A percentile compares a stretch with the other conserved stretches of the same genome.
Conservation (phyloP, 371 early-diverging fungal genomes). For the Choanephora cucurbitarum region DNA sequence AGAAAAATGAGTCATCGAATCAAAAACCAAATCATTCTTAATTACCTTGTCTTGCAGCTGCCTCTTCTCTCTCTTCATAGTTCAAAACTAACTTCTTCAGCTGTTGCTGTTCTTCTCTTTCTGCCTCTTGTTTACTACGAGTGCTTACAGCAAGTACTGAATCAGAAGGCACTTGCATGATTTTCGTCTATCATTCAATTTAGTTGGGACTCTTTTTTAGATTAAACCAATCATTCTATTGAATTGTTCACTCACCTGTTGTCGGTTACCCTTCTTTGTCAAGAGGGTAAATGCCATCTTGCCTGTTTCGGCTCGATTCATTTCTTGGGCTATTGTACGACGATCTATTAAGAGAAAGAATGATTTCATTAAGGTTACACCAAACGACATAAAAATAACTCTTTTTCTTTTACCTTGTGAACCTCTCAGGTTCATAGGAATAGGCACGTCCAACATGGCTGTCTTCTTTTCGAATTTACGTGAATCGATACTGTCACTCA, state of each 20-base stretch:
- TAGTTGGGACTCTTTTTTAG: neutral
- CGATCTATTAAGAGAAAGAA: constrained; percentile 34
- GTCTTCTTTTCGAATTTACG: constrained; percentile 78
- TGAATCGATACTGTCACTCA: constrained; percentile 81
- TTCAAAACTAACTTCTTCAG: constrained; percentile 89
- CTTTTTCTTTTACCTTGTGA: constrained; percentile 48
- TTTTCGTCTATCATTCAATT: constrained; percentile 46
- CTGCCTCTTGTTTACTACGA: constrained; percentile 82
- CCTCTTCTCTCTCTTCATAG: constrained; percentile 85
- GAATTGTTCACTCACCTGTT: constrained; percentile 56
- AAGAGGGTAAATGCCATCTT: constrained; percentile 86
- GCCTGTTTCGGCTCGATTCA: constrained; percentile 33
- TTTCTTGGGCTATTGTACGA: constrained; percentile 37
- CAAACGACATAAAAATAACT: too few species aligned
- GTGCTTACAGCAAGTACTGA: constrained; percentile 83
- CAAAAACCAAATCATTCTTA: neutral
- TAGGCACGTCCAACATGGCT: constrained; percentile 77
- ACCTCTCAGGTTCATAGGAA: constrained; percentile 72
- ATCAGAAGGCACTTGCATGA: constrained; percentile 85
- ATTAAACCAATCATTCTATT: constrained; percentile 5
- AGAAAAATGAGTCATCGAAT: neutral
- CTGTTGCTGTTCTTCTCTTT: constrained; percentile 85
- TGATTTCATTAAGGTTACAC: constrained; percentile 2
- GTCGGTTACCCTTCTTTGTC: constrained; percentile 92
- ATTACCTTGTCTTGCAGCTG: constrained; percentile 59